These are phyloP conservation scores for Penicillium freii DNA, from an alignment of 2,329 filamentous ascomycete species.

Conservation along the genomic window DNA sequence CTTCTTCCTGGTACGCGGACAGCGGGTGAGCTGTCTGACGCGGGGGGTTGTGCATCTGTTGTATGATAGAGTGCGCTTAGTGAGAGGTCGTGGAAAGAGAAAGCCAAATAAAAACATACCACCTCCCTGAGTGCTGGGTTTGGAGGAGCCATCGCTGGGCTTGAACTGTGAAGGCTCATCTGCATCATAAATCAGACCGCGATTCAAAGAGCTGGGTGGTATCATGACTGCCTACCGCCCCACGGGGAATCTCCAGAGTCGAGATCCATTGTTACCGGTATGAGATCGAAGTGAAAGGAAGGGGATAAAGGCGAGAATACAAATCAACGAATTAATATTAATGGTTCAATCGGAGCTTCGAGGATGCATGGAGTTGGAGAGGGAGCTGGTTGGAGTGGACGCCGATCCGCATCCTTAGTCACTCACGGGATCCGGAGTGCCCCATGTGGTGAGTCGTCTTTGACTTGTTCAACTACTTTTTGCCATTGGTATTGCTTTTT, in stretches of 20 bases:
- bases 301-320: neutral
- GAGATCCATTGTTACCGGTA: slow-evolving; percentile 37
- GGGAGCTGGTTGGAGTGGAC: slow-evolving; percentile 24
- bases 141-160: slow-evolving; percentile 26
- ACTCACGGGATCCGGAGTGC: slow-evolving; percentile 24
- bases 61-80: slow-evolving; percentile 22
- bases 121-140: slow-evolving; percentile 31
- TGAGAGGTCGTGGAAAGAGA: slow-evolving; percentile 16
- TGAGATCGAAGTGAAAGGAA: neutral
- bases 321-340: slow-evolving; percentile 1
- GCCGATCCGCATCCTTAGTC: slow-evolving; percentile 28
- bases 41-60: slow-evolving; percentile 34
- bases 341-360: slow-evolving; percentile 11
- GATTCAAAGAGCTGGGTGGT: slow-evolving; percentile 24
- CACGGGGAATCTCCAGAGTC: slow-evolving; percentile 49
- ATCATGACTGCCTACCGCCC: slow-evolving; percentile 43
- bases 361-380: slow-evolving; percentile 7
- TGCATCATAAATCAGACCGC: slow-evolving; percentile 31
- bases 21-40: slow-evolving; percentile 40
- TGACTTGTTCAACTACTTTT: neutral
- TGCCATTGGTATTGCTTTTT: neutral
- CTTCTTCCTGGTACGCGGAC: slow-evolving; percentile 50
- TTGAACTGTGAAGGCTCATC: slow-evolving; percentile 49
- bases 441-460: slow-evolving; percentile 3
- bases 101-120: slow-evolving; percentile 25